Evolutionary conservation across 208 protist species (phyloP).

Genomic region (Trypanosoma boissoni): DNA sequence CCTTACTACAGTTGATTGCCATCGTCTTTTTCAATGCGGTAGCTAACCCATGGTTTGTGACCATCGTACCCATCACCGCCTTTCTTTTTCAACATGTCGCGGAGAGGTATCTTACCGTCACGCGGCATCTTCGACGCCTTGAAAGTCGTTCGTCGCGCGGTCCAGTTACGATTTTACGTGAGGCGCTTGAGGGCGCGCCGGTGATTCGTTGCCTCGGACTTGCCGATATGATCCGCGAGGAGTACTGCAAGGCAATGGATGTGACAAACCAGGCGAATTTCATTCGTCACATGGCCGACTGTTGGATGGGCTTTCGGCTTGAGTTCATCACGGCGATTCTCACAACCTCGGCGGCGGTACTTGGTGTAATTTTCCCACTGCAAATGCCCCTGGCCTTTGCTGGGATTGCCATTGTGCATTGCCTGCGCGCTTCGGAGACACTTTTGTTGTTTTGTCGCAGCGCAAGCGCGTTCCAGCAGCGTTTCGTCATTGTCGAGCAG

Average conservation of each 20-base stretch:
- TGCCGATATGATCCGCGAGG: constrained; percentile 55
- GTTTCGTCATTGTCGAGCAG: constrained; percentile 56
- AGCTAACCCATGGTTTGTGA: constrained; percentile 57
- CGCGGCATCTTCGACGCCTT: constrained; percentile 49
- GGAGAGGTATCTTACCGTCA: constrained; percentile 45
- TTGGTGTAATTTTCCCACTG: constrained; percentile 56
- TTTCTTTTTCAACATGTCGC: constrained; percentile 42
- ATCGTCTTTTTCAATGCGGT: constrained; percentile 43
- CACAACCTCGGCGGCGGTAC: constrained; percentile 36
- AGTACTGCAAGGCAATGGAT: constrained; percentile 68
- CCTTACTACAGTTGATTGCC: constrained; percentile 36
- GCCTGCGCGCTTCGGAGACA: constrained; percentile 50
- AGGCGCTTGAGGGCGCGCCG: constrained; percentile 50
- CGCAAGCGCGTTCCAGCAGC: constrained; percentile 57
- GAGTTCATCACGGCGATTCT: constrained; percentile 41
- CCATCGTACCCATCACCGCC: constrained; percentile 46
- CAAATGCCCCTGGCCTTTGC: constrained; percentile 48
- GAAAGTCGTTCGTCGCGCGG: constrained; percentile 43
- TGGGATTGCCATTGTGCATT: constrained; percentile 58
- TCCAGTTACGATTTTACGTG: constrained; percentile 47
- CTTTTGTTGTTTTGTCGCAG: constrained; percentile 53
- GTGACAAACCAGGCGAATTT: constrained; percentile 56
- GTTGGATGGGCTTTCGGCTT: constrained; percentile 61
- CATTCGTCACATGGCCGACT: constrained; percentile 47
- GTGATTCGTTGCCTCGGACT: constrained; percentile 56